Evolutionary conservation across 108 stramenopile genomes (phyloP).

Genomic region (Skeletonema tropicum): DNA sequence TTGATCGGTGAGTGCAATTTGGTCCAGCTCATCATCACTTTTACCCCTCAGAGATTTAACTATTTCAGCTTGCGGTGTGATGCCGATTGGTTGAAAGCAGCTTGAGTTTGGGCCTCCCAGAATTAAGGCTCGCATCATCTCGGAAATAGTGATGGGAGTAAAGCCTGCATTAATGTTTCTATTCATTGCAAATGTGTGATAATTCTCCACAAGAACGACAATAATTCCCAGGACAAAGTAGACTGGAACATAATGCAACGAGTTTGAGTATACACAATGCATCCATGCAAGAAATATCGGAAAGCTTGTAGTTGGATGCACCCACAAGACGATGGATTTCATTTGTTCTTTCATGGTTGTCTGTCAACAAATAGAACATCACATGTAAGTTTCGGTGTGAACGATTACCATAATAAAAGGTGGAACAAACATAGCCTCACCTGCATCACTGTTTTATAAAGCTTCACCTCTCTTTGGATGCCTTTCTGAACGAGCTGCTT

Average conservation of each 20-base stretch:
- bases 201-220: constrained; percentile 53
- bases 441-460: constrained; percentile 33
- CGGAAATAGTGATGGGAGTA: constrained; percentile 59
- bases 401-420: not conserved
- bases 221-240: constrained; percentile 56
- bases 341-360: constrained; percentile 31
- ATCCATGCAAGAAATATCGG: constrained; percentile 71
- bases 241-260: constrained; percentile 53
- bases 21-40: not conserved
- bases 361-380: not conserved
- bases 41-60: not conserved
- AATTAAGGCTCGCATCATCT: constrained; percentile 48
- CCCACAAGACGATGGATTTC: constrained; percentile 50
- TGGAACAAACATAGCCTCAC: constrained; percentile 14
- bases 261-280: constrained; percentile 62
- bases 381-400: not conserved
- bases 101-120: constrained; percentile 52
- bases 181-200: constrained; percentile 54
- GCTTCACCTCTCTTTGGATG: constrained; percentile 63
- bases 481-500: constrained; percentile 28
- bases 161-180: constrained; percentile 53
- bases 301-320: constrained; percentile 50
- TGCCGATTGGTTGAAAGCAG: constrained; percentile 51
- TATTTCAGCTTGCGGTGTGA: constrained; percentile 42
- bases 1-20: constrained; percentile 2